Base-by-base conservation (phyloP, 164 flowering plant species). In the Berberis thunbergii region DNA sequence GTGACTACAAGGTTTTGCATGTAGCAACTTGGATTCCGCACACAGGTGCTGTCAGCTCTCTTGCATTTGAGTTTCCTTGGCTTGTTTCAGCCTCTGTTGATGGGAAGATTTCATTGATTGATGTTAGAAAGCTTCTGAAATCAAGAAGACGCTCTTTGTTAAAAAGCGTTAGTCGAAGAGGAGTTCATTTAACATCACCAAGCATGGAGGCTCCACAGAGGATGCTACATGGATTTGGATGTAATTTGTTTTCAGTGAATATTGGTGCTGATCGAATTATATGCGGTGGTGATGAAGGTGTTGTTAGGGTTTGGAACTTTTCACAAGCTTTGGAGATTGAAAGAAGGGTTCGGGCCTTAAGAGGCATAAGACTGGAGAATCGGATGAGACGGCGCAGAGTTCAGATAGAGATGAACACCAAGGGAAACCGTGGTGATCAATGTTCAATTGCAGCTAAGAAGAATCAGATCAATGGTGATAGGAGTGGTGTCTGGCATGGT, bases 31-130 rank as follows among this genome's bases (percentile, higher is more conserved):
- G 96, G 96, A 72, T 69, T 68, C 91, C 97, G 64, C 98, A 93
- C 66, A 57, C 83, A 0, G 88, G 89, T n/a, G 73, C 92, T 57
- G 88, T 90, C 43, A 41, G 80, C 55, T 85, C 97, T 10, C 87
- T 93, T 60, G 84, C 94, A 9, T 93, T 93, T 71, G 98, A 90
- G 83, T 90, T 85, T 70, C 98, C 98, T 7, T 93, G 97, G 97
- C 88, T 93, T 67, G 90, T 88, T 43, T 93, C 97, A 38, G 87
- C 94, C 52, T 88, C 98, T 10, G 73, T 81, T 63, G 98, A 93
- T 71, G 97, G 98, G 46, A 87, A 79, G 61, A 73, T 93, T 26
- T 76, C 96, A 12, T 79, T 94, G 54, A 86, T 86, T 55, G 89
- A 91, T 74, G 87, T 89, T 58, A 79, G 97, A 59, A 81, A 82